Evolutionary conservation across 495 filamentous ascomycete species (phyloP).

Genomic region (Penicillium silybi): DNA sequence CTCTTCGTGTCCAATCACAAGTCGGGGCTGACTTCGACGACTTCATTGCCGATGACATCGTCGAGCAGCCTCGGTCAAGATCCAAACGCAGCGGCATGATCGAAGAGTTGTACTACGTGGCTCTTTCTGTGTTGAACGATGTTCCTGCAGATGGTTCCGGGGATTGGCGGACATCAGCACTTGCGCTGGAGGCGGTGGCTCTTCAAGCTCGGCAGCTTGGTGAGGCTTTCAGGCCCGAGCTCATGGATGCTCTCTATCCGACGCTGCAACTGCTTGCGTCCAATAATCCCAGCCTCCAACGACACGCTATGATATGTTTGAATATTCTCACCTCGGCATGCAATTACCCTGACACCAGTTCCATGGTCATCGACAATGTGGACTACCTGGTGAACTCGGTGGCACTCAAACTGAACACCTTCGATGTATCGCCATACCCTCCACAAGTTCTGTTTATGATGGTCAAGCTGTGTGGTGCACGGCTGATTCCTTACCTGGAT

Average conservation of each 20-base stretch:
- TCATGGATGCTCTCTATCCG: conserved; percentile 90
- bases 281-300: conserved; percentile 59
- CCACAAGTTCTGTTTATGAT: conserved; percentile 94
- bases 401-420: conserved; percentile 80
- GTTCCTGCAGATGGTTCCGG: conserved; percentile 44
- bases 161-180: conserved; percentile 68
- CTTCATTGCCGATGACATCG: conserved; percentile 51
- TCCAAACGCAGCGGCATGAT: conserved; percentile 53
- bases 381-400: conserved; percentile 97
- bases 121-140: conserved; percentile 59
- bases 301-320: conserved; percentile 79
- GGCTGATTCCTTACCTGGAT: conserved; percentile 82
- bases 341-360: conserved; percentile 67
- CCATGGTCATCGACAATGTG: conserved; percentile 84
- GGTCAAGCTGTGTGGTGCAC: conserved; percentile 78
- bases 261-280: conserved; percentile 83
- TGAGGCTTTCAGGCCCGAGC: conserved; percentile 70
- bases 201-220: conserved; percentile 65
- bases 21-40: conserved; percentile 55
- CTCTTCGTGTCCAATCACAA: conserved; percentile 54
- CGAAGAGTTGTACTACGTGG: conserved; percentile 76
- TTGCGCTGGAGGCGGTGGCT: conserved; percentile 71
- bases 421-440: conserved; percentile 86
- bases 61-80: conserved; percentile 28
- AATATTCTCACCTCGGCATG: conserved; percentile 74